Base-by-base conservation (phyloP, 495 filamentous ascomycete genomes). In the Penicillium tannophilum region DNA sequence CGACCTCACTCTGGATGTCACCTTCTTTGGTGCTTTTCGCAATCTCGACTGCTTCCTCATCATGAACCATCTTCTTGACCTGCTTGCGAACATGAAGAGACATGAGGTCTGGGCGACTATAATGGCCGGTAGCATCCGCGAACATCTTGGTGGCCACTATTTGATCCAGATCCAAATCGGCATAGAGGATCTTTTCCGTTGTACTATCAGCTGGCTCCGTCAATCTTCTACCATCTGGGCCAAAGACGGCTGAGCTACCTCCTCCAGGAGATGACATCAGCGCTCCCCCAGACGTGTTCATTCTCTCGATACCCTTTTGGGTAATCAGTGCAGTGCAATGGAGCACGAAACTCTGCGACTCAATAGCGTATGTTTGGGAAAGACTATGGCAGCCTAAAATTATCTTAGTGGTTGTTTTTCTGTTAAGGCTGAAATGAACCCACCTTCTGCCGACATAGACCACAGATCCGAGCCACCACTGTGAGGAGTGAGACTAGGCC, bases 81-180 rank as follows among this genome's bases (percentile, higher is more conserved):
- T 17, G 23, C 1, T 33, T 58, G 30, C 26, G 33, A 3, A 60
- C 57, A 8, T 43, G 49, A 50, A 84, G 45, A 75, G 76, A 81
- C 47, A 86, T 63, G 54, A 86, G 60, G 68, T 86, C 82, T 5
- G 83, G 83, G 17, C 83, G 71, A 49, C 74, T 79, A 43, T 84
- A 84, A 58, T 84, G 80, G 0, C 82, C 83, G 30, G 65, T 63
- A 6, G 60, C 61, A 66, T 86, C 80, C 4, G 77, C 56, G 59
- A 82, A 81, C 1, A 59, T 41, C 50, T 67, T 76, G 10, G 63
- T 65, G 9, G 51, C 59, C 14, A 77, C 31, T 8, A 81, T 69
- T 35, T 65, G 61, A 41, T 74, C 74, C 20, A 79, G 55, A 41
- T 80, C 69, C 20, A 84, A 55, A 43, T 82, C 76, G 0, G 74